Conservation (phyloP, 2,329 filamentous ascomycete genomes). For the Claviceps sp. region DNA sequence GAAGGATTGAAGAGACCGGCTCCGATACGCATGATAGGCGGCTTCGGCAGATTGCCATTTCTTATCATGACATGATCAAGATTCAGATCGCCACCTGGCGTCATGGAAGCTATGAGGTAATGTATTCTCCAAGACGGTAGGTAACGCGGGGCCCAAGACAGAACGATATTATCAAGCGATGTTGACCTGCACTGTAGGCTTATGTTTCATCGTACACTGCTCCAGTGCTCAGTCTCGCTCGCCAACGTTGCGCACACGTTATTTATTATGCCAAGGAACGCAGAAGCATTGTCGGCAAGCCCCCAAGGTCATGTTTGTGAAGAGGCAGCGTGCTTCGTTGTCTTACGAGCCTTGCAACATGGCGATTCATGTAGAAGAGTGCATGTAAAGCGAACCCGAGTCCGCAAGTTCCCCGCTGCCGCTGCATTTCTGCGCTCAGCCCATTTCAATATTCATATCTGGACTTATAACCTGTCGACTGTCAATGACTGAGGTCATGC, state of each 20-base stretch:
- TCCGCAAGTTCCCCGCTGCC: background rate
- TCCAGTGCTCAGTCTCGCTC: background rate
- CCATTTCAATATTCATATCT: background rate
- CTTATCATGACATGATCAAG: too few relatives aligned
- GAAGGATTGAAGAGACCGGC: background rate
- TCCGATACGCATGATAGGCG: background rate
- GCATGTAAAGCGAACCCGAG: background rate
- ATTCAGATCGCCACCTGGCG: background rate
- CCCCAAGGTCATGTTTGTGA: background rate
- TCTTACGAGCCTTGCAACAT: background rate
- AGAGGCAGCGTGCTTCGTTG: background rate
- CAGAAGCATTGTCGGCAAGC: background rate
- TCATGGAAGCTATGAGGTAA: background rate
- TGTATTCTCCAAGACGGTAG: background rate
- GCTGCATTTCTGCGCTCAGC: background rate
- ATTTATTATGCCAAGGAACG: background rate
- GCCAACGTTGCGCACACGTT: too few relatives aligned
- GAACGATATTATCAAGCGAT: background rate
- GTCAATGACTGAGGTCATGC: too few relatives aligned
- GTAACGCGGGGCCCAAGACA: background rate
- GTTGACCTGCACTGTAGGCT: background rate
- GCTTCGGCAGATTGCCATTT: background rate
- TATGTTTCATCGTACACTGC: background rate
- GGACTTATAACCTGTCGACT: too few relatives aligned
- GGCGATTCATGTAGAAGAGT: background rate